Evolutionary conservation across 2,329 filamentous ascomycete species (phyloP), one percentile per base, ranked within the genome.

Genomic region (Phialocephala subalpina): DNA sequence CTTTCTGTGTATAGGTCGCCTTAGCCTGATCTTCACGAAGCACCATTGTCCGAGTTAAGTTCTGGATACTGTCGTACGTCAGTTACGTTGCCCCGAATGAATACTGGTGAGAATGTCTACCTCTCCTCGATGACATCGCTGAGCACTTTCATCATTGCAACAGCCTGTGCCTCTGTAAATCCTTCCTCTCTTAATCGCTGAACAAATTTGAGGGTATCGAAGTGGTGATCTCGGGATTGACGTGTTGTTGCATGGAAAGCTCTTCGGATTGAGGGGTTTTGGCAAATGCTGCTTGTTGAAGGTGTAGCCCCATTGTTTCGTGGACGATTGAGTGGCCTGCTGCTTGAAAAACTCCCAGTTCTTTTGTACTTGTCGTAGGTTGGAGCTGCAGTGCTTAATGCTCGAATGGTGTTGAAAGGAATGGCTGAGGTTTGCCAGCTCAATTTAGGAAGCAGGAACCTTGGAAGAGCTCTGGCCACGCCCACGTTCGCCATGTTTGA

Each of bases 81-180:
- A 71, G 67, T 55, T 42, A 11, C 9, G 8, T 20, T 38, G 18
- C 14, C 29, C 16, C 22, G 35, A 29, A 20, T 12, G 38, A 27
- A 25, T 9, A 29, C 12, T 18, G 42, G 36, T n/a, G 38, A 16
- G 20, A 8, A 12, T 1, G 20, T 75, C 27, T 72, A 90, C 90
- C 90, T 97, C 81, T 99, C 96, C 78, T 98, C 93, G 71, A 99
- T 97, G 11, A 98, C 95, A 78, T 98, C 94, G 80, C 94, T 94
- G 45, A 99, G 84, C 7, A 98, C 93, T 77, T 92, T 93, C 96
- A 99, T 98, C 92, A 97, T 96, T n/a, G 96, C 95, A 29, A 93
- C 94, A 2, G 94, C 90, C 80, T 99, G 96, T 72, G 94, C 92
- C 79, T 98, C 95, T 27, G 93, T 97, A 78, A 98, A 97, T 0